Percentiles rank a stretch among this genome's conserved stretches.
phyloP scores from a whole-genome alignment of 352 stramenopile genomes.

The Discostella stelligera region DNA sequence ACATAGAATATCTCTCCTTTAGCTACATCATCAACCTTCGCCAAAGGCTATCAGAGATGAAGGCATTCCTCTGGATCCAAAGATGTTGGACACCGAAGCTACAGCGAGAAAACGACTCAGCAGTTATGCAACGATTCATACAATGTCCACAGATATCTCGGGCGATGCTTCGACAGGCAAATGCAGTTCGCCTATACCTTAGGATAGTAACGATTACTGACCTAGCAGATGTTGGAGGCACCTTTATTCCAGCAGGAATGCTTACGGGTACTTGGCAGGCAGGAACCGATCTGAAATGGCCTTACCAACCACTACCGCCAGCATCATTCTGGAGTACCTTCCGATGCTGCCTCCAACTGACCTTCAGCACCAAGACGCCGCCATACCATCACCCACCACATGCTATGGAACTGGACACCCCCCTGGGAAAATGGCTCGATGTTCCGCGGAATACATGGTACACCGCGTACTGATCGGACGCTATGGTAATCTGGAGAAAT shows the following conservation, averaged over 20 bases:
- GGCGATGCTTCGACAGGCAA: not conserved
- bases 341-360: not conserved
- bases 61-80: constrained; percentile 15
- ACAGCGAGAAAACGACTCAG: not conserved
- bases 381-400: no score
- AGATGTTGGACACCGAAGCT: constrained; percentile 5
- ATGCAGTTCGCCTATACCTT: not conserved
- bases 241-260: constrained; percentile 4
- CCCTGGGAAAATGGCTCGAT: not conserved
- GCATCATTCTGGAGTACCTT: not conserved
- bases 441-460: not conserved
- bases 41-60: not conserved
- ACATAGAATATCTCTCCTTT: not conserved
- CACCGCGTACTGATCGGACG: not conserved
- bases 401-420: no score
- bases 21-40: constrained; percentile 1
- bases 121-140: constrained; percentile 7
- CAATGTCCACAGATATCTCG: not conserved
- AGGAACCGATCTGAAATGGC: not conserved
- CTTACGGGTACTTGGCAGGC: constrained; percentile 11
- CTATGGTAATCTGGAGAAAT: no score
- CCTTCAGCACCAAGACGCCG: not conserved
- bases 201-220: not conserved
- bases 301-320: no score
- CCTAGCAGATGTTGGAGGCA: not conserved